Conservation (phyloP, 2,329 filamentous ascomycete species). For the Curvularia sp. region DNA sequence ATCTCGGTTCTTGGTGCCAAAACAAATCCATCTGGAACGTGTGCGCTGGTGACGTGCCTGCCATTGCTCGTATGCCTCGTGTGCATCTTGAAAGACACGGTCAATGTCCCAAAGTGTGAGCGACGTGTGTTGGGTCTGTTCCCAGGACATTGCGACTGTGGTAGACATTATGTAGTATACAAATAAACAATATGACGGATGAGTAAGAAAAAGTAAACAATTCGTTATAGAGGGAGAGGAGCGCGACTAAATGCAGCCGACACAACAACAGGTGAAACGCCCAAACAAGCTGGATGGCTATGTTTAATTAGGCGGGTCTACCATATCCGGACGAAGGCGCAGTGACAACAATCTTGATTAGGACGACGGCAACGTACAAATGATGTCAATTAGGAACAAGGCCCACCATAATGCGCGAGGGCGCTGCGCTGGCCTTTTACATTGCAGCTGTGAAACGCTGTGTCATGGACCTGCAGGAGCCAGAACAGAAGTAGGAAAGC, state of each 20-base stretch:
- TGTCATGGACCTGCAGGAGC: constrained; percentile 29
- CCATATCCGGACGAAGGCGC: constrained; percentile 14
- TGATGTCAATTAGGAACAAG: constrained; percentile 18
- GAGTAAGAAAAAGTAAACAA: not conserved
- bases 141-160: constrained; percentile 31
- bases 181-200: not conserved
- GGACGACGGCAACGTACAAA: constrained; percentile 17
- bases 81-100: constrained; percentile 44
- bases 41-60: constrained; percentile 29
- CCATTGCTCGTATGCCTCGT: constrained; percentile 46
- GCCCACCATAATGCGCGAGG: constrained; percentile 17
- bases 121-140: constrained; percentile 41
- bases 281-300: constrained; percentile 10
- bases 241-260: constrained; percentile 6
- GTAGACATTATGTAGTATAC: constrained; percentile 19
- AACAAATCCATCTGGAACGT: constrained; percentile 37
- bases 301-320: constrained; percentile 13
- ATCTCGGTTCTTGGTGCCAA: constrained; percentile 34
- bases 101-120: constrained; percentile 49
- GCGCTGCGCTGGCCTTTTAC: constrained; percentile 29
- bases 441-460: constrained; percentile 2
- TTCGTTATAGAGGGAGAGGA: constrained; percentile 7
- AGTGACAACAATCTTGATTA: constrained; percentile 16
- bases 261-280: constrained; percentile 8
- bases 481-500: constrained; percentile 18